Conservation (phyloP, 345 rosid species). For the Pugionium cornutum region DNA sequence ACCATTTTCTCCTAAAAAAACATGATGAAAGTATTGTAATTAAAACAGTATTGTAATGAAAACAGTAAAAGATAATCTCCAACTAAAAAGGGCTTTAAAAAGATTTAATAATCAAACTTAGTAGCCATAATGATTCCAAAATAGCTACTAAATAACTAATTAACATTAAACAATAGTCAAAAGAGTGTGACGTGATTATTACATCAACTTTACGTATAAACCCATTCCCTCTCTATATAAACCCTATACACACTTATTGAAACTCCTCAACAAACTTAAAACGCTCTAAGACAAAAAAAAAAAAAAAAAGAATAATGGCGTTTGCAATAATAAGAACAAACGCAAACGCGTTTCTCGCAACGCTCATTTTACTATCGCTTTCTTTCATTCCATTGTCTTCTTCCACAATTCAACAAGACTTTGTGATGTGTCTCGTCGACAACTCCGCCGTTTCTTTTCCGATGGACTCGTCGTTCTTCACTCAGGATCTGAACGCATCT, state of each 20-base stretch:
- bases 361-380: slow-evolving; percentile 14
- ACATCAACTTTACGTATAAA: slow-evolving; percentile 39
- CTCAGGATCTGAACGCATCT: slow-evolving; percentile 47
- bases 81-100: slow-evolving; percentile 24
- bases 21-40: not conserved
- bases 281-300: slow-evolving; percentile 5
- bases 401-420: slow-evolving; percentile 45
- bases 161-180: slow-evolving; percentile 23
- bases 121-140: slow-evolving; percentile 25
- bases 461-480: slow-evolving; percentile 40
- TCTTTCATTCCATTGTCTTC: slow-evolving; percentile 28
- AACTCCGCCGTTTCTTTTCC: slow-evolving; percentile 47
- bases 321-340: slow-evolving; percentile 2
- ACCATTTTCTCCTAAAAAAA: not conserved
- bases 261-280: slow-evolving; percentile 28
- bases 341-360: slow-evolving; percentile 28
- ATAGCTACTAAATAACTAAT: slow-evolving; percentile 11
- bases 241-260: slow-evolving; percentile 16
- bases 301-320: slow-evolving; percentile 27
- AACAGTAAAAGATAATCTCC: slow-evolving; percentile 1
- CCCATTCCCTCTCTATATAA: slow-evolving; percentile 31
- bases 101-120: slow-evolving; percentile 20
- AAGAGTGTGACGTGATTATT: slow-evolving; percentile 33
- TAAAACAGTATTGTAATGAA: not conserved
- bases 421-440: slow-evolving; percentile 46